Percentiles rank a stretch among this genome's conserved stretches.
Evolutionary conservation across 2,329 filamentous ascomycete genomes (phyloP).

Genomic region (Penicillium sp.): DNA sequence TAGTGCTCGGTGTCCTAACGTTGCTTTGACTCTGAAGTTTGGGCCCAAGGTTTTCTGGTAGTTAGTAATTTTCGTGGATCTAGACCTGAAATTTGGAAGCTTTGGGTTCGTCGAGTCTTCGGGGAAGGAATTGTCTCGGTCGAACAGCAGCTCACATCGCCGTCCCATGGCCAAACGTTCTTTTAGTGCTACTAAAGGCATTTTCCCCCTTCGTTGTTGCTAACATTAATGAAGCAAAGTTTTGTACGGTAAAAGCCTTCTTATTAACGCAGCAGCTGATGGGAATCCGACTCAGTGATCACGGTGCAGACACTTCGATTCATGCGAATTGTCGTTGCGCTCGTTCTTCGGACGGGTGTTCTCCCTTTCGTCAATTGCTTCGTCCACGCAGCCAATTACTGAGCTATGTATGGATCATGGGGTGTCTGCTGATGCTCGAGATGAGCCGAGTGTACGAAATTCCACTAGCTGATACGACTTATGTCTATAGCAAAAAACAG

Average conservation of each 20-base stretch:
- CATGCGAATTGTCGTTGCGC: not conserved
- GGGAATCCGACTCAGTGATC: too few relatives aligned
- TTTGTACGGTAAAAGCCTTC: not conserved
- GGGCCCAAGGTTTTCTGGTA: not conserved
- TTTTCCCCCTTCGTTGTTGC: not conserved
- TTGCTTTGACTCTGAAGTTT: not conserved
- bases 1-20: too few relatives aligned
- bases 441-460: not conserved
- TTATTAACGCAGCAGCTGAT: not conserved
- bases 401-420: not conserved
- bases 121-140: not conserved
- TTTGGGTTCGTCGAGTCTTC: not conserved
- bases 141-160: not conserved
- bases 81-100: not conserved
- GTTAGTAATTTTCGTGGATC: not conserved
- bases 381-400: not conserved
- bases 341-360: not conserved
- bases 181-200: not conserved
- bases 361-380: not conserved
- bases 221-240: not conserved
- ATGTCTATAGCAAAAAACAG: not conserved
- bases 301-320: not conserved
- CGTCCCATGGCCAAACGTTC: not conserved
- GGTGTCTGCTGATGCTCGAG: not conserved
- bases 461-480: not conserved